A percentile compares a stretch with the other conserved stretches of the same genome.
Evolutionary conservation across 495 filamentous ascomycete genomes (phyloP).

Genomic region (Trichocladium uniseriatum): DNA sequence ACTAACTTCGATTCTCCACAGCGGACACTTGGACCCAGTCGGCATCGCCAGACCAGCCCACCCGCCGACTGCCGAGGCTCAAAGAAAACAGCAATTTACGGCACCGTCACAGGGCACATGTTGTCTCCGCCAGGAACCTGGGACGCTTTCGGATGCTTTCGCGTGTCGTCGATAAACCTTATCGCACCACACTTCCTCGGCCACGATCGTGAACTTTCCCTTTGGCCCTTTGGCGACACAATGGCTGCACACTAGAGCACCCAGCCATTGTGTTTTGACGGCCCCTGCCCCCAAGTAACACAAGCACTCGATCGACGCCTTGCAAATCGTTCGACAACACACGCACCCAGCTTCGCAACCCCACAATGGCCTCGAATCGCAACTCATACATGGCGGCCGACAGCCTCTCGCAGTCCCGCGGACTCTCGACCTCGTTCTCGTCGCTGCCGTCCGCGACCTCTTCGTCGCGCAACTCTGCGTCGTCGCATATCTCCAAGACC

Average conservation of each 20-base stretch:
- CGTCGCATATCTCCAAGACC: slow-evolving; percentile 63
- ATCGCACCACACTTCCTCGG: neutral
- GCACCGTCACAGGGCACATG: slow-evolving; percentile 4
- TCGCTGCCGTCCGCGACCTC: slow-evolving; percentile 37
- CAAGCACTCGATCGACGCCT: too few species aligned
- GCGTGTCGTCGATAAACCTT: slow-evolving; percentile 4
- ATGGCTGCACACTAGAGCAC: slow-evolving; percentile 1
- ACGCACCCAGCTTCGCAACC: neutral
- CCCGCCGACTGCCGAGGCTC: slow-evolving; percentile 9
- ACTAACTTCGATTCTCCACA: too few species aligned
- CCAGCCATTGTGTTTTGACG: slow-evolving; percentile 1
- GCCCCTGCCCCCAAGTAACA: neutral
- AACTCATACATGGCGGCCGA: slow-evolving; percentile 18
- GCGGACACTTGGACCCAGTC: neutral
- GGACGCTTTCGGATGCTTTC: neutral
- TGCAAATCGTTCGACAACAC: too few species aligned
- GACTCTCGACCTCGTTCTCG: slow-evolving; percentile 39
- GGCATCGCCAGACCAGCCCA: neutral
- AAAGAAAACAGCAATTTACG: slow-evolving; percentile 1
- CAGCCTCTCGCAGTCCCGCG: slow-evolving; percentile 12
- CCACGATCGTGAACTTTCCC: neutral
- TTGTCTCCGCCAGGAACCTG: slow-evolving; percentile 1
- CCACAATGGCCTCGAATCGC: slow-evolving; percentile 30
- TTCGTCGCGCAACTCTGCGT: slow-evolving; percentile 45
- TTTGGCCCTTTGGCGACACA: neutral